phyloP scores from a whole-genome alignment of 805 yeast species.

The Wickerhamomyces chaumierensis region DNA sequence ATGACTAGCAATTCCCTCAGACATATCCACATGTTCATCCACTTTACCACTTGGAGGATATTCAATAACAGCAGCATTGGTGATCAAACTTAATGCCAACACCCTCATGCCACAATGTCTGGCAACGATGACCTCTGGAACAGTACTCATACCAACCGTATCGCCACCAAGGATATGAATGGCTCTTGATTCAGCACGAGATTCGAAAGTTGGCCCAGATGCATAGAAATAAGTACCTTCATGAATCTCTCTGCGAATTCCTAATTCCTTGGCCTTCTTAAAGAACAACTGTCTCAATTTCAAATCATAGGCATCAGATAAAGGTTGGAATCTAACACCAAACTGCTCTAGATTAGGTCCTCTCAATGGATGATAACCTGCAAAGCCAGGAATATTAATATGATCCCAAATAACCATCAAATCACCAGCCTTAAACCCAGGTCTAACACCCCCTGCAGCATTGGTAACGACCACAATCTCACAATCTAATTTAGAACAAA shows the following conservation, averaged over 20 bases:
- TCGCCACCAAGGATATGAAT: constrained; percentile 71
- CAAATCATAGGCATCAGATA: constrained; percentile 82
- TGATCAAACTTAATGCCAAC: constrained; percentile 75
- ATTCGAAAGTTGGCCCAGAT: constrained; percentile 91
- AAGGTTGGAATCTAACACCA: constrained; percentile 83
- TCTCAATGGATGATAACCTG: constrained; percentile 78
- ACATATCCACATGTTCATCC: constrained; percentile 31
- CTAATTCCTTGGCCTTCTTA: constrained; percentile 37
- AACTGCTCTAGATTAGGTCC: constrained; percentile 74
- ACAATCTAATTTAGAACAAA: constrained; percentile 54
- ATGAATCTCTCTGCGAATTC: constrained; percentile 46
- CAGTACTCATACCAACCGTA: constrained; percentile 96
- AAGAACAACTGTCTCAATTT: constrained; percentile 55
- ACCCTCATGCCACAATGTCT: constrained; percentile 79
- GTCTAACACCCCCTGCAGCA: constrained; percentile 88
- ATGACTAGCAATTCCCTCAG: constrained; percentile 78
- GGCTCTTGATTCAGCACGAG: constrained; percentile 83
- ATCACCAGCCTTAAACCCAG: constrained; percentile 66
- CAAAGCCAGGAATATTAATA: constrained; percentile 80
- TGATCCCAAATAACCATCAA: constrained; percentile 87
- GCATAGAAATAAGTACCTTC: constrained; percentile 84
- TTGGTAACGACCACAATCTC: constrained; percentile 71
- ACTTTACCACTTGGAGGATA: constrained; percentile 59
- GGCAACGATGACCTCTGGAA: constrained; percentile 90
- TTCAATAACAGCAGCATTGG: constrained; percentile 69